Base-by-base conservation (phyloP, 805 yeast species). In the Ogataea trehaloabstinens region DNA sequence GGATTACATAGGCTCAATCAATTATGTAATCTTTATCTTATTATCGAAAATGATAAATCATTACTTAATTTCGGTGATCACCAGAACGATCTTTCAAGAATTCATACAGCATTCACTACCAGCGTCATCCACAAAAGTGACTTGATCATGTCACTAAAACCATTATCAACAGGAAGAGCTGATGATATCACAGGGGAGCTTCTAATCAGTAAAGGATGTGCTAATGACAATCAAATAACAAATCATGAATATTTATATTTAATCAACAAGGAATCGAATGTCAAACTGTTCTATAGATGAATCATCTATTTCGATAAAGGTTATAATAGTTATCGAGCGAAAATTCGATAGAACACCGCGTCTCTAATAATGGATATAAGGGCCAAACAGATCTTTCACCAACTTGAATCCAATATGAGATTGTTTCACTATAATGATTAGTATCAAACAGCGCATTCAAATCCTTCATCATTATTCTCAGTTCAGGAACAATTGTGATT, bases 301-400 rank as follows among this genome's bases (percentile, higher is more conserved):
- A n/a, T 17, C 43, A 49, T 8, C 49, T 43, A 30, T 48, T 54
- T 35, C 61, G 49, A 28, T 56, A 52, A 18, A 54, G 28, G 48
- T 68, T 74, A 58, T 76, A 85, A 53, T 77, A 74, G 58, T 83
- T 87, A 58, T 90, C 96, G 39, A 91, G 68, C 19, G 89, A 84
- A 63, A 84, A 87, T 67, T 91, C 99, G 38, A 91, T 84, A 1
- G 90, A 80, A 53, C 96, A 86, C 33, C 99, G 69, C 1, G 95
- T 84, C 79, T 89, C 82, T 21, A 93, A 68, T 25, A 89, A 67
- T 0, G 96, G 87, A 44, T 87, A 70, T 36, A 87, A 75, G 1
- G 96, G 95, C 98, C 98, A 93, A 2, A 89, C 88, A 31, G 95
- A 84, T 46, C 84, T 70, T 60, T 91, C 97, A 4, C 99, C 99